phyloP scores from a whole-genome alignment of 306 rosid genomes.

The Bauhinia variegata region DNA sequence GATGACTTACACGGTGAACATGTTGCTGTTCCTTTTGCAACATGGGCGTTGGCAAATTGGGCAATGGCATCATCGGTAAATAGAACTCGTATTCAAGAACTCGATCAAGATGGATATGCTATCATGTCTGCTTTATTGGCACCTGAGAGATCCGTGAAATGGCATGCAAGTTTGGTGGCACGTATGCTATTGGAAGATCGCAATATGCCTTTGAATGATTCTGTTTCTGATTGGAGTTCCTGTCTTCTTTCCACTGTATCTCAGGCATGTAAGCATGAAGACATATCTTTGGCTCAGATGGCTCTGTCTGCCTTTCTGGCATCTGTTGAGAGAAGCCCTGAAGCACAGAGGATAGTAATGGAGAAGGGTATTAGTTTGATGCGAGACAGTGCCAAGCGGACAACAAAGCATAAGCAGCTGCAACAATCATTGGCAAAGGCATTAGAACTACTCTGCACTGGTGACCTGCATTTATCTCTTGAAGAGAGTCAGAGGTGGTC shows the following conservation, averaged over 20 bases:
- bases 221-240: slow-evolving; percentile 89
- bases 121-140: slow-evolving; percentile 90
- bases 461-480: slow-evolving; percentile 74
- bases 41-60: slow-evolving; percentile 99
- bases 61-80: slow-evolving; percentile 73
- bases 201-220: slow-evolving; percentile 69
- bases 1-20: slow-evolving; percentile 94
- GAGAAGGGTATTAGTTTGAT: slow-evolving; percentile 83
- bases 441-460: slow-evolving; percentile 68
- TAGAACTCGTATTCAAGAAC: slow-evolving; percentile 75
- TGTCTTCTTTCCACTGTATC: slow-evolving; percentile 84
- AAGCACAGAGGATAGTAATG: slow-evolving; percentile 69
- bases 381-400: slow-evolving; percentile 79
- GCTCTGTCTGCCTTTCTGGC: slow-evolving; percentile 85
- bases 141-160: slow-evolving; percentile 96
- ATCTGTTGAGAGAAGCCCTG: slow-evolving; percentile 76
- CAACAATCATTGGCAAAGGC: slow-evolving; percentile 86
- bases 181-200: slow-evolving; percentile 75
- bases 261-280: slow-evolving; percentile 83
- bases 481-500: slow-evolving; percentile 94
- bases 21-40: slow-evolving; percentile 97
- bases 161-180: slow-evolving; percentile 92
- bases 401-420: slow-evolving; percentile 65
- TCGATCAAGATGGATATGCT: slow-evolving; percentile 88
- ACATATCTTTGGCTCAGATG: slow-evolving; percentile 75